Percentiles rank a stretch among this genome's conserved stretches.
Evolutionary conservation across 768 basidiomycete genomes (phyloP).

Genomic region (Russula griseocarnosa): DNA sequence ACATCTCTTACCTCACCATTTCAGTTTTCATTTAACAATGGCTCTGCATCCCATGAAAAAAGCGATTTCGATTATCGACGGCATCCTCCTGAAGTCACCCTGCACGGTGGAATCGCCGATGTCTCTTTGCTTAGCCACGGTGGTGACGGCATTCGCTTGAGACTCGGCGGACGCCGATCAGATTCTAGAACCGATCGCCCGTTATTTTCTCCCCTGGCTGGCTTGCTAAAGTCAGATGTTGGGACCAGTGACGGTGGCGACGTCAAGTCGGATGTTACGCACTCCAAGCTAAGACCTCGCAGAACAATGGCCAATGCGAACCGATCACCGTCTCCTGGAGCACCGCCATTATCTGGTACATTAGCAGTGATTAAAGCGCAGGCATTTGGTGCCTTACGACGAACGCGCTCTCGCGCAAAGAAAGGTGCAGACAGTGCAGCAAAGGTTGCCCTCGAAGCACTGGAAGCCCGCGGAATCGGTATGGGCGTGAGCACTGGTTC

Average conservation of each 20-base stretch:
- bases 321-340: constrained; percentile 45
- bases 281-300: constrained; percentile 28
- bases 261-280: constrained; percentile 40
- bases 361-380: constrained; percentile 89
- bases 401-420: constrained; percentile 71
- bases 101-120: constrained; percentile 72
- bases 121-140: constrained; percentile 52
- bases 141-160: constrained; percentile 58
- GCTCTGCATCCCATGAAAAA: constrained; percentile 49
- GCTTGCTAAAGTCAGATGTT: constrained; percentile 50
- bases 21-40: constrained; percentile 61
- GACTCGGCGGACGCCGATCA: constrained; percentile 48
- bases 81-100: constrained; percentile 57
- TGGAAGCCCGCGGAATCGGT: constrained; percentile 73
- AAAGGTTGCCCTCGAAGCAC: constrained; percentile 73
- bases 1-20: constrained; percentile 63
- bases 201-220: constrained; percentile 45
- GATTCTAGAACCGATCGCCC: constrained; percentile 49
- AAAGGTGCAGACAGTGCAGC: constrained; percentile 69
- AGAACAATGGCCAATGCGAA: constrained; percentile 29
- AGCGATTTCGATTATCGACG: constrained; percentile 66
- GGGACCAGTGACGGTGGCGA: constrained; percentile 48
- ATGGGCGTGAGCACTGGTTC: constrained; percentile 37
- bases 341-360: constrained; percentile 63
- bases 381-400: constrained; percentile 78